Percentiles rank a stretch among this genome's conserved stretches.
These are phyloP conservation scores for Dictyostelium firmibasis DNA, from an alignment of 78 protist genomes.

Conservation along the genomic window DNA sequence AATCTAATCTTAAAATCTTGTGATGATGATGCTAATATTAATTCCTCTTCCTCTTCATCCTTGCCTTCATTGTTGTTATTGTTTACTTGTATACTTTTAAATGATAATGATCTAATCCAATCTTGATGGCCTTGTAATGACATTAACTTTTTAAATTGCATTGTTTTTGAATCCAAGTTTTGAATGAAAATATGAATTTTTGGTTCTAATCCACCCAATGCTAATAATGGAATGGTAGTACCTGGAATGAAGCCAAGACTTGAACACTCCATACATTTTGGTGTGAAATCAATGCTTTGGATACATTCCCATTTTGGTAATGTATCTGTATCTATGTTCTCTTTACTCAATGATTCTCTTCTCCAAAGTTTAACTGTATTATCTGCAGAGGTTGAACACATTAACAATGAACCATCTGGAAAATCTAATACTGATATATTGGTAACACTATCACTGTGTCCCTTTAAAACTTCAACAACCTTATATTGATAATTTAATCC, in stretches of 20 bases:
- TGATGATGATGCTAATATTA: conserved; percentile 69
- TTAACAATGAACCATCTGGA: conserved; percentile 53
- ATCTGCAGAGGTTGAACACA: conserved; percentile 74
- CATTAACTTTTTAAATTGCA: conserved; percentile 36
- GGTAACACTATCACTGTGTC: conserved; percentile 72
- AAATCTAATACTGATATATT: conserved; percentile 17
- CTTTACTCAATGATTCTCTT: not conserved
- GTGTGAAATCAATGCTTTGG: conserved; percentile 67
- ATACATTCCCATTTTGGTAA: conserved; percentile 11
- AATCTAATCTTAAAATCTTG: conserved; percentile 78
- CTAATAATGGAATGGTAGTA: conserved; percentile 47
- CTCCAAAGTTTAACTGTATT: conserved; percentile 65
- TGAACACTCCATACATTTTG: conserved; percentile 73
- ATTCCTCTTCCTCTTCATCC: not conserved
- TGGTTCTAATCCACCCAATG: conserved; percentile 74
- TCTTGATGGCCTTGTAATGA: conserved; percentile 84
- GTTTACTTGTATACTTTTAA: not conserved
- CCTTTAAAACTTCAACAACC: conserved; percentile 4
- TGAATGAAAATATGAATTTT: conserved; percentile 66
- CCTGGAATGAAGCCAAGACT: conserved; percentile 48
- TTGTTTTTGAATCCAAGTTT: not conserved
- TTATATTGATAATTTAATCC: not conserved
- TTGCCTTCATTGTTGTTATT: not conserved
- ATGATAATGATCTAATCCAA: conserved; percentile 65
- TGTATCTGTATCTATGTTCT: not conserved